A percentile compares a stretch with the other conserved stretches of the same genome.
Conservation (phyloP, 2,329 filamentous ascomycete species). For the Botrytis byssoidea region DNA sequence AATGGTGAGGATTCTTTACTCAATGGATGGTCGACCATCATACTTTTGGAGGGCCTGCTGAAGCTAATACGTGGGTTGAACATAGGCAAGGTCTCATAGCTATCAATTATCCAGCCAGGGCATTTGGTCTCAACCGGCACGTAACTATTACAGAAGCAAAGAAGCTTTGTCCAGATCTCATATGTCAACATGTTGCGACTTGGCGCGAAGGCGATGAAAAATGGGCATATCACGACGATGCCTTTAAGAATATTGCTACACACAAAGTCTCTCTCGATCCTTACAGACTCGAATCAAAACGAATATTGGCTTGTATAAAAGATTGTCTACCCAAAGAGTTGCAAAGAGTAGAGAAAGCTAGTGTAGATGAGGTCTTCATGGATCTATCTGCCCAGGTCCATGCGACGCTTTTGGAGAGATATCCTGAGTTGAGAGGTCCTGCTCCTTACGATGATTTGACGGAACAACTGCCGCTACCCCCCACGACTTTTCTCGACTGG, state of each 20-base stretch:
- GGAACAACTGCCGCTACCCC: slow-evolving; percentile 70
- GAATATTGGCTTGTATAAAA: slow-evolving; percentile 77
- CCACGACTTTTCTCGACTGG: slow-evolving; percentile 77
- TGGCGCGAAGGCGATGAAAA: slow-evolving; percentile 89
- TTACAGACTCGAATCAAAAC: slow-evolving; percentile 80
- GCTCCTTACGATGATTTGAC: slow-evolving; percentile 72
- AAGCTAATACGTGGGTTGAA: slow-evolving; percentile 18
- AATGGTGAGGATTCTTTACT: slow-evolving; percentile 59
- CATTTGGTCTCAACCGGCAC: slow-evolving; percentile 76
- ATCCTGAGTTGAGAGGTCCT: slow-evolving; percentile 66
- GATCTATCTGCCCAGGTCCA: slow-evolving; percentile 87
- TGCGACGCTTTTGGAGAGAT: slow-evolving; percentile 69
- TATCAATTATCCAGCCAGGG: slow-evolving; percentile 89
- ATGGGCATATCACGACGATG: slow-evolving; percentile 88
- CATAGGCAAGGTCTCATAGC: slow-evolving; percentile 85
- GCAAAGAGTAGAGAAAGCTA: slow-evolving; percentile 85
- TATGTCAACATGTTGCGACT: slow-evolving; percentile 90
- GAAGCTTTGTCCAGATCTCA: slow-evolving; percentile 79
- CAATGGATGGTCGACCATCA: neutral
- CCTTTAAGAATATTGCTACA: slow-evolving; percentile 73
- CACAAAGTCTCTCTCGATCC: slow-evolving; percentile 95
- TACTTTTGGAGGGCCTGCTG: neutral
- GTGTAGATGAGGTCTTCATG: slow-evolving; percentile 93
- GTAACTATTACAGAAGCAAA: slow-evolving; percentile 77
- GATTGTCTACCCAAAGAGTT: slow-evolving; percentile 62